Base-by-base conservation (phyloP, 495 filamentous ascomycete species). In the Tuber indicum region DNA sequence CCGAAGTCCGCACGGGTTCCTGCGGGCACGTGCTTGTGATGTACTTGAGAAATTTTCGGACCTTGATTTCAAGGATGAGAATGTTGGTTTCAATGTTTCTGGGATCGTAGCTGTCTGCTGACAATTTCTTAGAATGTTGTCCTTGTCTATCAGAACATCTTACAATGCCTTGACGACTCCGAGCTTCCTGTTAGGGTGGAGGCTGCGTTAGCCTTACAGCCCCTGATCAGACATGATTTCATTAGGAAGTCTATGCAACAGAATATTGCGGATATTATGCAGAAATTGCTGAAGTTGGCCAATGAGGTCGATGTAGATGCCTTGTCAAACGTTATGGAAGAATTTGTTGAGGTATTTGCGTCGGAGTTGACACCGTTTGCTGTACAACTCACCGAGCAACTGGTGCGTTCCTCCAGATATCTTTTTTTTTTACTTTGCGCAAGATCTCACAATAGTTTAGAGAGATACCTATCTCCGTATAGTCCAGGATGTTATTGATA, bases 231-330 rank as follows among this genome's bases (percentile, higher is more conserved):
- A 73, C 96, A 99, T 85, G 94, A 98, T 77, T 88, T 94, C 77
- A 98, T 99, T 82, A 91, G 94, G 43, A 91, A 89, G 32, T 93
- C 91, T 78, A 98, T 99, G 96, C 94, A 97, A 85, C 90, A 95
- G 82, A 97, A 93, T 84, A 99, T 99, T 74, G 94, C 96, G n/a
- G 94, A 97, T 82, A 98, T 99, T 84, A 99, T 99, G 96, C 96
- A 99, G 85, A 94, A 98, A 85, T 87, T 99, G 23, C 88, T 99
- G 45, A 98, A 98, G 86, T 86, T 99, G 76, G 95, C 96, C 80
- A 77, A 91, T 85, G 78, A 90, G 88, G 79, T 91, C 84, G 73
- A 88, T 84, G 80, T 90, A 88, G 80, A 91, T 88, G 47, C 83
- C 81, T 49, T 49, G 71, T 72, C 87, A 85, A 75, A 89, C 87